phyloP scores from a whole-genome alignment of 306 rosid species.

The Trifolium subterraneum region DNA sequence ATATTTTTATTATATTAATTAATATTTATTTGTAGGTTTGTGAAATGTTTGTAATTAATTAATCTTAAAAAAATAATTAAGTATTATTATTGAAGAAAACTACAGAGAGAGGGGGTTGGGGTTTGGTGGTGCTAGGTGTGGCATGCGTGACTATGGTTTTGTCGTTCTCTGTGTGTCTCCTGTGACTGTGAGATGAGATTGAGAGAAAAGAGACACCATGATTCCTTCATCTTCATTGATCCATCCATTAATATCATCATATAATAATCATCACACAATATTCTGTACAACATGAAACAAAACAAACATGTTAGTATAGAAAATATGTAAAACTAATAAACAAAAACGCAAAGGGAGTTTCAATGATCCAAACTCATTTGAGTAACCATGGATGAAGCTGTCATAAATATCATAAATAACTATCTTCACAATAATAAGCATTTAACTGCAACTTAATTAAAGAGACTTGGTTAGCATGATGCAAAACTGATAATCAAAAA shows the following conservation, averaged over 20 bases:
- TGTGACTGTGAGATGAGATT: no score
- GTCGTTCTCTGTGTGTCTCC: not conserved
- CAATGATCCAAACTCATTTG: not conserved
- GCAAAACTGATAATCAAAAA: not conserved
- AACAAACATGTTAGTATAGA: not conserved
- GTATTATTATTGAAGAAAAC: slow-evolving; percentile 37
- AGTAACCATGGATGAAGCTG: no score
- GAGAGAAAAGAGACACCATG: no score
- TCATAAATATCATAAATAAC: no score
- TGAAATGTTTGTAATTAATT: not conserved
- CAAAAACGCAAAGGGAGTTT: no score
- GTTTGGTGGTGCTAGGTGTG: slow-evolving; percentile 14
- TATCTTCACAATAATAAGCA: no score
- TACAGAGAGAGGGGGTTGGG: slow-evolving; percentile 26
- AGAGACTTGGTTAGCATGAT: not conserved
- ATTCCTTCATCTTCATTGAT: slow-evolving; percentile 16
- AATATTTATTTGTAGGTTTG: no score
- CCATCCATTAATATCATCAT: not conserved
- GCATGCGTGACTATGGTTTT: slow-evolving; percentile 4
- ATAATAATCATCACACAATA: no score
- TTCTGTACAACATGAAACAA: not conserved
- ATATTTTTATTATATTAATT: no score
- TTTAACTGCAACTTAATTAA: not conserved
- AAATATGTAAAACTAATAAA: no score
- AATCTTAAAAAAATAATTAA: not conserved